phyloP scores from a whole-genome alignment of 805 yeast species.

The Kockiozyma suomiensis region DNA sequence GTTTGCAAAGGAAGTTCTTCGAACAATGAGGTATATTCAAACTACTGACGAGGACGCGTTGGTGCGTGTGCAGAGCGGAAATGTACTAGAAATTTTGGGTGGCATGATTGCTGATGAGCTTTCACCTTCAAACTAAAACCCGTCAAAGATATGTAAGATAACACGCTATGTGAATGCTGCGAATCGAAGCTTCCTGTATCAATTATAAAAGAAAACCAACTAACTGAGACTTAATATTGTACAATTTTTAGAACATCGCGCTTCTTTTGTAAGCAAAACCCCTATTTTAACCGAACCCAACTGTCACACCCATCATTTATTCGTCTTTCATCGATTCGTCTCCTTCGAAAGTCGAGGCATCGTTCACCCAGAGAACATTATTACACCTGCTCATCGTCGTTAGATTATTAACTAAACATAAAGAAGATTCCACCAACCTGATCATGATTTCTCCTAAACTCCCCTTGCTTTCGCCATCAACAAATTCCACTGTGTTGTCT shows the following conservation, averaged over 20 bases:
- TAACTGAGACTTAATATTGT: not conserved
- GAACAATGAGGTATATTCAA: slow-evolving; percentile 29
- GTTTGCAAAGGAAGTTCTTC: slow-evolving; percentile 32
- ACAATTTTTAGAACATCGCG: not conserved
- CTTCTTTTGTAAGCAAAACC: slow-evolving; percentile 10
- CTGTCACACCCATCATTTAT: not conserved
- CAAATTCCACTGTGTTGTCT: slow-evolving; percentile 59
- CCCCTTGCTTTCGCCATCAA: slow-evolving; percentile 53
- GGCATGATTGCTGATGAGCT: slow-evolving; percentile 30
- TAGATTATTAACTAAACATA: not conserved
- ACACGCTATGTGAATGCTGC: not conserved
- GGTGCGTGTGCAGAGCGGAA: slow-evolving; percentile 40
- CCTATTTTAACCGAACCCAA: not conserved
- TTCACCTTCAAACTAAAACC: not conserved
- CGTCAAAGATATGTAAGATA: not conserved
- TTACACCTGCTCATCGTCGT: slow-evolving; percentile 60
- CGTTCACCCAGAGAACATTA: slow-evolving; percentile 71
- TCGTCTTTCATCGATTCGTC: slow-evolving; percentile 21
- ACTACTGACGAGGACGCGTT: slow-evolving; percentile 41
- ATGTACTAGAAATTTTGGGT: slow-evolving; percentile 34
- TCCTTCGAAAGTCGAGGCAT: slow-evolving; percentile 9
- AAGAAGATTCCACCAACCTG: slow-evolving; percentile 36
- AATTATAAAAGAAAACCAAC: not conserved
- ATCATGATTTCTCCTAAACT: slow-evolving; percentile 77
- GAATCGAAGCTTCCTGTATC: not conserved